A percentile compares a stretch with the other conserved stretches of the same genome.
phyloP scores from a whole-genome alignment of 495 filamentous ascomycete genomes.

The Hyaloscypha variabilis region DNA sequence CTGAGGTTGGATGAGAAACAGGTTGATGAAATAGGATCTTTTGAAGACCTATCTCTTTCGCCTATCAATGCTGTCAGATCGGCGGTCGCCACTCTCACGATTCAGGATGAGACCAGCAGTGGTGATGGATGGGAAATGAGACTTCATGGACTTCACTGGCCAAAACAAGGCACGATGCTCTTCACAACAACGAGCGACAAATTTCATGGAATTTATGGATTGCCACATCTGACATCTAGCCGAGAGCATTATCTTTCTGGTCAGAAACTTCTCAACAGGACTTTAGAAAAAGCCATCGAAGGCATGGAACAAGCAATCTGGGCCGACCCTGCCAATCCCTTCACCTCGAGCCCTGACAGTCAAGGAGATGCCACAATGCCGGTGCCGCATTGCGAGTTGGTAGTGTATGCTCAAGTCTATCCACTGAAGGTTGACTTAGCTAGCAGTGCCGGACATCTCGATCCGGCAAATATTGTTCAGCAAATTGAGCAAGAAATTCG shows the following conservation, averaged over 20 bases:
- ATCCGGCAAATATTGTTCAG: conserved; percentile 50
- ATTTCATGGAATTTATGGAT: conserved; percentile 82
- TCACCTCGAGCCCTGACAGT: conserved; percentile 58
- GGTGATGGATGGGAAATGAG: conserved; percentile 74
- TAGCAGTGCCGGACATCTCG: conserved; percentile 34
- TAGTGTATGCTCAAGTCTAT: conserved; percentile 87
- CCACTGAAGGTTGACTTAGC: conserved; percentile 47
- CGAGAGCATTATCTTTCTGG: conserved; percentile 66
- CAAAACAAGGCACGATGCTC: conserved; percentile 71
- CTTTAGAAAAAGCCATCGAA: conserved; percentile 66
- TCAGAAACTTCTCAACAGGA: conserved; percentile 68
- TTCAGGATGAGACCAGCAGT: conserved; percentile 68
- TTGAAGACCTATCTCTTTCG: neutral
- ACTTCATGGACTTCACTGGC: conserved; percentile 83
- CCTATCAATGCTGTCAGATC: conserved; percentile 49
- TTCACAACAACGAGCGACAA: conserved; percentile 90
- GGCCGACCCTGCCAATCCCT: conserved; percentile 43
- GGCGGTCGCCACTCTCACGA: conserved; percentile 64
- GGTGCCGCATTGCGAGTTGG: conserved; percentile 81
- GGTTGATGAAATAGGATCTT: conserved; percentile 37
- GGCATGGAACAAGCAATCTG: conserved; percentile 54
- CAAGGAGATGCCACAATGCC: conserved; percentile 60
- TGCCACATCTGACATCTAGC: conserved; percentile 80
- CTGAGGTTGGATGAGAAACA: conserved; percentile 51
- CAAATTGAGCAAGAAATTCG: conserved; percentile 84